Base-by-base conservation (phyloP, 768 basidiomycete genomes). In the Boletus edulis region DNA sequence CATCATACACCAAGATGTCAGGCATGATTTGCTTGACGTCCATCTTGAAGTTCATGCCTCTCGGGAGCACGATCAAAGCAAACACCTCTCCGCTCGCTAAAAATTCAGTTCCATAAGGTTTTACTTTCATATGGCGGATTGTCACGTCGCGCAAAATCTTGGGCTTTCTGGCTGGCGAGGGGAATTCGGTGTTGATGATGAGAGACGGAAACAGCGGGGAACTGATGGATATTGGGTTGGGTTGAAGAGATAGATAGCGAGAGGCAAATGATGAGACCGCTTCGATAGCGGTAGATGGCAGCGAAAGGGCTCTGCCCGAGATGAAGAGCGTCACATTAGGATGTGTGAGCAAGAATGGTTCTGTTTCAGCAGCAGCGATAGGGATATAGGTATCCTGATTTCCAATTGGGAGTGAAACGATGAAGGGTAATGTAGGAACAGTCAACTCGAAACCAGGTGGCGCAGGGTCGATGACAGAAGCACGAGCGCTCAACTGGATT, bases 1-100 rank as follows among this genome's bases (percentile, higher is more conserved):
- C 91, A 58, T 94, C 91, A 54, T 82, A 92, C 5, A 93, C 78
- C 7, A 92, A 69, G 27, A 88, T 84, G 65, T 94, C 91, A 0
- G 91, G 89, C 52, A 88, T 75, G 27, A 91, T 80, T 41, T 75
- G 78, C 8, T 73, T 78, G 18, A 91, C 84, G 41, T 84, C 74
- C 48, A 91, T 68, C n/a, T 73, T 75, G 27, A 91, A 72, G 51
- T 87, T 69, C 69, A 94, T 81, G 42, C 88, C 89, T 41, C 69
- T 72, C 1, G 91, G 91, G 2, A 93, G 75, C 11, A 87, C 84
- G 35, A 89, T 74, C 17, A 77, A 75, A 8, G 80, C 91, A 44
- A 76, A 78, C 12, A 93, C 82, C 4, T 78, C 78, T 14, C 89
- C 91, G 62, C 84, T 90, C 0, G 89, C 86, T 20, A 86, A 73